Base-by-base conservation (phyloP, 192 early-diverging fungal genomes). In the Podila minutissima region DNA sequence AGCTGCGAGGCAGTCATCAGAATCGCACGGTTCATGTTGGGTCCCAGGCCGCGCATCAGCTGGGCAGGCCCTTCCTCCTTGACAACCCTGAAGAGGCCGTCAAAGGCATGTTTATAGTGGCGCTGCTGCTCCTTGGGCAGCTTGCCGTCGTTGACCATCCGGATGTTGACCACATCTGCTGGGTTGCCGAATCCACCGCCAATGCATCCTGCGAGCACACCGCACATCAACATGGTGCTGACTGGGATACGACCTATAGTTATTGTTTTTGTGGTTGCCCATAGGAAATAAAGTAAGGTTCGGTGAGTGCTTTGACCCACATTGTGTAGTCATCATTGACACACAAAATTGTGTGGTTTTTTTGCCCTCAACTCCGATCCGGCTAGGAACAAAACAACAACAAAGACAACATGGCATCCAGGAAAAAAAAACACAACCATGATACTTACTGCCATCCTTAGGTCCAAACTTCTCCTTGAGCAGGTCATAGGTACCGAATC, bases 1-100 rank as follows among this genome's bases (percentile, higher is more conserved):
- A 93, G 84, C 68, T 94, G 93, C 0, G 91, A 89, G 10, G 86
- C 85, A 12, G 90, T 93, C 90, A 94, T 94, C 49, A 96, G 88
- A 81, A 98, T 93, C 7, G 98, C 96, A 55, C 98, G 88, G 60
- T 96, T 91, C 59, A 96, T 88, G 51, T 97, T 97, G 28, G 98
- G 95, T 1, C 94, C 94, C 1, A 96, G 79, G 49, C 98, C 98
- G 78, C 96, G 92, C 84, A 96, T 95, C 51, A 99, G 82, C 5
- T 94, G 92, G 5, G 59, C 32, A 2, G 89, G 68, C 4, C 97
- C 96, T 62, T 97, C 96, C 26, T 92, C 85, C n/a, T 88, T 87
- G 0, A 92, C 83, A 63, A 97, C 97, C 60, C 94, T 92, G 70
- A 86, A 75, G 5, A 92, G 66, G 9, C 91, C 94, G 83, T 92